Conservation (phyloP, 78 protist species). For the Planoprotostelium fungivorum region DNA sequence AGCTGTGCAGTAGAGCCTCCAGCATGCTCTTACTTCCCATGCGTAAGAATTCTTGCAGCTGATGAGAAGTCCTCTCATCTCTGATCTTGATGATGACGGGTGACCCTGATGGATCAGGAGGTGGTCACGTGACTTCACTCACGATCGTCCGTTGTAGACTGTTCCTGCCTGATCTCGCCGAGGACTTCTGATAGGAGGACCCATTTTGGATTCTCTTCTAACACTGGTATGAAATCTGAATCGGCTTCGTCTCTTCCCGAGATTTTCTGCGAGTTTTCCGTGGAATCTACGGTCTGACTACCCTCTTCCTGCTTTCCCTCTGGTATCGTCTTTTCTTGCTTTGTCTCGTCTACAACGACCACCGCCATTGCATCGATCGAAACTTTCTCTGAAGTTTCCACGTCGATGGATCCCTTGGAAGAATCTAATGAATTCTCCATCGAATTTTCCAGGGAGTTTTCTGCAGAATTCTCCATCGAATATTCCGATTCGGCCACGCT, state of each 20-base stretch:
- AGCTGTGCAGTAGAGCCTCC: neutral
- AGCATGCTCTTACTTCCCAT: slow-evolving; percentile 24
- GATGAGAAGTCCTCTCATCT: slow-evolving; percentile 31
- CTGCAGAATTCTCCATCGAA: neutral
- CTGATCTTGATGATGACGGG: slow-evolving; percentile 4
- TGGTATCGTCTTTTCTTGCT: neutral
- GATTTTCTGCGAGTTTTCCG: too few species aligned
- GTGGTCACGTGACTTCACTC: neutral
- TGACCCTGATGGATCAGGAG: neutral
- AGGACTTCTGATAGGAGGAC: slow-evolving; percentile 32
- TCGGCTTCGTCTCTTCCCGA: neutral
- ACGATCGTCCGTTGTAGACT: neutral
- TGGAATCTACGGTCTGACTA: too few species aligned
- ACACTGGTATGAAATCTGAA: neutral
- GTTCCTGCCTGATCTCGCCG: slow-evolving; percentile 39
- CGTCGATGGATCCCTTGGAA: neutral
- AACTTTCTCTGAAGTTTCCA: neutral
- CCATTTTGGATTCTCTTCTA: slow-evolving; percentile 84
- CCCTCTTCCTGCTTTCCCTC: neutral
- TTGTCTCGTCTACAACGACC: neutral
- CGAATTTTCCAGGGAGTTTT: neutral
- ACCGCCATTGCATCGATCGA: neutral
- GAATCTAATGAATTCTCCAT: neutral
- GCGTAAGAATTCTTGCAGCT: slow-evolving; percentile 20
- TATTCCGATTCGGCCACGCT: too few species aligned